Conservation (phyloP, 2,329 filamentous ascomycete genomes). For the Aspergillus fumigatiaffinis region DNA sequence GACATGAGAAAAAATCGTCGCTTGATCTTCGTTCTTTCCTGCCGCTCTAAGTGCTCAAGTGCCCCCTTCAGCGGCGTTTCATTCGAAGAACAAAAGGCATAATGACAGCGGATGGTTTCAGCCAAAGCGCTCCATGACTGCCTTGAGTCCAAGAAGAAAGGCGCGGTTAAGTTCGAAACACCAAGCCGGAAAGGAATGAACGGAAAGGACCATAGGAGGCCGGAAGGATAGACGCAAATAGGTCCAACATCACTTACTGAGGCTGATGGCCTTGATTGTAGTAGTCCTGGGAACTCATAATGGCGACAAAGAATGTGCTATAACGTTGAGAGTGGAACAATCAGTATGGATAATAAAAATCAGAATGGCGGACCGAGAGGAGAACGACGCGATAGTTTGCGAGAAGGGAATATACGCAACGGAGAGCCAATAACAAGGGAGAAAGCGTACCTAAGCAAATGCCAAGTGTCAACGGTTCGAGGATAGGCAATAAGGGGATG, state of each 20-base stretch:
- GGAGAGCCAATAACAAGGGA: constrained; percentile 13
- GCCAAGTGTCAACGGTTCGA: constrained; percentile 16
- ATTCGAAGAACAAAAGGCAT: neutral
- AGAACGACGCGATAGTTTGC: neutral
- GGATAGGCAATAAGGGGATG: constrained; percentile 7
- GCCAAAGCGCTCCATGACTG: too few relatives aligned
- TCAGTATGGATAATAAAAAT: neutral
- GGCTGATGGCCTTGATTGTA: constrained; percentile 32
- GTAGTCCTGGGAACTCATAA: constrained; percentile 19
- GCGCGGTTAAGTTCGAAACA: neutral
- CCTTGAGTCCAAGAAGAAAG: neutral
- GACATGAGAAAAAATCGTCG: neutral
- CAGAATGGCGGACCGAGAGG: neutral
- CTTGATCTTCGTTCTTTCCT: neutral
- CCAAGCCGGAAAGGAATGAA: neutral
- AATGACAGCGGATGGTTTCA: neutral
- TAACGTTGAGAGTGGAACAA: neutral
- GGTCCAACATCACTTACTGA: constrained; percentile 28
- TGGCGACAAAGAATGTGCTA: constrained; percentile 4
- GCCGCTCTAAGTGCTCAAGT: too few relatives aligned
- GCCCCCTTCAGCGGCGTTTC: neutral
- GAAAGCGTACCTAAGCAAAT: constrained; percentile 19
- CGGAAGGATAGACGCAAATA: neutral
- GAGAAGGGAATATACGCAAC: constrained; percentile 1
- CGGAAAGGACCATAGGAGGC: neutral